phyloP scores from a whole-genome alignment of 805 yeast genomes.

The Monosporozyma aerobia region DNA sequence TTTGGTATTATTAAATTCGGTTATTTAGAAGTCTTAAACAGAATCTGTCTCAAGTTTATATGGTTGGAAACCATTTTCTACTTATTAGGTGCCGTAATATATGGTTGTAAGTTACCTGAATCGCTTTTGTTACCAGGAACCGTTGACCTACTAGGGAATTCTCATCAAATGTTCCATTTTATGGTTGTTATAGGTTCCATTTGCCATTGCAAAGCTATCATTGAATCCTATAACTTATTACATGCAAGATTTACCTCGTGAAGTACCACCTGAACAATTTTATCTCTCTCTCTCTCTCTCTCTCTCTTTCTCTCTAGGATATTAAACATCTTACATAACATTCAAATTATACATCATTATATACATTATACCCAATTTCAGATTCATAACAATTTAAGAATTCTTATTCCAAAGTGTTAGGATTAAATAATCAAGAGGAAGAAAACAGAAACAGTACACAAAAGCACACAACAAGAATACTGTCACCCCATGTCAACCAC shows the following conservation, averaged over 20 bases:
- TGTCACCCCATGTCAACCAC: neutral
- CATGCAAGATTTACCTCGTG: conserved; percentile 12
- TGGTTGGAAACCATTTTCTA: conserved; percentile 63
- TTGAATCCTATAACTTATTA: conserved; percentile 42
- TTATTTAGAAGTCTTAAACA: conserved; percentile 34
- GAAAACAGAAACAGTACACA: neutral
- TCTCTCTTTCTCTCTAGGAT: neutral
- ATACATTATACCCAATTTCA: neutral
- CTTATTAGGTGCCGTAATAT: conserved; percentile 66
- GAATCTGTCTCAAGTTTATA: conserved; percentile 57
- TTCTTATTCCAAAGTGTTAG: neutral
- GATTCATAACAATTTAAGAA: neutral
- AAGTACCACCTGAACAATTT: neutral
- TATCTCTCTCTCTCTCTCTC: neutral
- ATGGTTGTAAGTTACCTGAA: conserved; percentile 78
- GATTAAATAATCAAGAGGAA: neutral
- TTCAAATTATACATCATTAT: neutral
- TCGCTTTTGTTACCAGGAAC: conserved; percentile 46
- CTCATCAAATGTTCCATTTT: conserved; percentile 79
- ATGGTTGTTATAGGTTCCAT: conserved; percentile 69
- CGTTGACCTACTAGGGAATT: conserved; percentile 64
- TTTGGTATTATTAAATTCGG: conserved; percentile 48
- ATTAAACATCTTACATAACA: neutral
- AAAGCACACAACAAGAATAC: neutral
- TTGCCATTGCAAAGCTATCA: conserved; percentile 63